Base-by-base conservation (phyloP, 23 red algal species). In the Pyropia yezoensis region DNA sequence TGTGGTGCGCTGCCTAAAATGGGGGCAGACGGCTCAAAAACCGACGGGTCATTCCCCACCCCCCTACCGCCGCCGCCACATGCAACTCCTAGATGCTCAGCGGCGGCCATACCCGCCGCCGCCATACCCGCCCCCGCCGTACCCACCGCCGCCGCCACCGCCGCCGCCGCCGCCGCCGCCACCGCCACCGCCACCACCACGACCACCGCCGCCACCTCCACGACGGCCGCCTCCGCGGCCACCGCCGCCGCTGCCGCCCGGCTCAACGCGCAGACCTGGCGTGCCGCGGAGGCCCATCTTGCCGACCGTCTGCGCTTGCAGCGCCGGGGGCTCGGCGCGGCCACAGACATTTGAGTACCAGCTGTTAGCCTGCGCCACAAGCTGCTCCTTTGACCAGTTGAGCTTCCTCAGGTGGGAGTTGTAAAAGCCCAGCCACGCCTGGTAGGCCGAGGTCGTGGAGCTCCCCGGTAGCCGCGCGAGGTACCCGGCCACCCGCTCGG, bases 341-440 rank as follows among this genome's bases (percentile, higher is more conserved):
- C 49, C 62, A 24, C 62, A 62, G 9, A 70, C 54, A 16, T 57
- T 49, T 7, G 30, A 24, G 45, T 61, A 70, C 83, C 71, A 78
- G 29, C 67, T 49, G 20, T 50, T 65, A 3, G 71, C 70, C 52
- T 27, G 56, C 22, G 51, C 32, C 15, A 88, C 71, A 13, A 88
- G 34, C 27, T 62, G 52, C 53, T 88, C 73, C 26, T 72, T 75
- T 18, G 62, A 54, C 50, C 61, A 77, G 18, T 63, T 45, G 51
- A 88, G 83, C 22, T 25, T 14, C 59, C 54, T 55, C 27, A 75
- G 32, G 25, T 71, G 33, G 27, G 60, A 51, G 18, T 77, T 65
- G 58, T 88, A 88, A 27, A 88, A 88, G 19, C 83, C 73, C 18
- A 88, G 65, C 58, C 62, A 88, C 49, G 72, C 83, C 27, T 75